Conservation (phyloP, 1,139 yeast genomes). For the Pneumocystis canis region DNA sequence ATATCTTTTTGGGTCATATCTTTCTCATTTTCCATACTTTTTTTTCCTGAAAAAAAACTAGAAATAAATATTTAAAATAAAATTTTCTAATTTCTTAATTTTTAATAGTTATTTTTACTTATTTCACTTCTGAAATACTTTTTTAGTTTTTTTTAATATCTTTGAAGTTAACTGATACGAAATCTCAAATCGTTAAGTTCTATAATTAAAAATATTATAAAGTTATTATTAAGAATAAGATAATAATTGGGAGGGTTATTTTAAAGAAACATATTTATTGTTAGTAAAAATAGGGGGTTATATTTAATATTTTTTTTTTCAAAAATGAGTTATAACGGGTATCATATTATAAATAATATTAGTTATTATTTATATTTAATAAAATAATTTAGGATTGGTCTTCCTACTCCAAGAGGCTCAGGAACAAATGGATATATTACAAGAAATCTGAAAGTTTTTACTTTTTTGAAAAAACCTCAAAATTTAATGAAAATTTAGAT, state of each 20-base stretch:
- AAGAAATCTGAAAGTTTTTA: constrained; percentile 25
- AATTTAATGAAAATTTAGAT: constrained; percentile 21
- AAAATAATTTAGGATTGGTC: constrained; percentile 47
- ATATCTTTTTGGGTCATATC: not conserved
- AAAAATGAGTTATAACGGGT: not conserved
- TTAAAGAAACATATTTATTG: too few relatives aligned
- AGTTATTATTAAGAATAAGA: not conserved
- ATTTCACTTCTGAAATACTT: too few relatives aligned
- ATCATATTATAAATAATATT: not conserved
- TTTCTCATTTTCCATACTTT: not conserved
- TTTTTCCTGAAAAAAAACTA: not conserved
- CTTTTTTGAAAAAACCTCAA: constrained; percentile 18
- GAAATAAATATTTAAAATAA: not conserved
- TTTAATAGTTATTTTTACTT: not conserved
- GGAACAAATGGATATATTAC: constrained; percentile 63
- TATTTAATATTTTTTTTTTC: too few relatives aligned
- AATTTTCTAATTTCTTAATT: not conserved
- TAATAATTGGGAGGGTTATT: too few relatives aligned
- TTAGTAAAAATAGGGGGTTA: too few relatives aligned
- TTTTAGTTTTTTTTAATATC: not conserved
- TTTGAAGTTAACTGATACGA: not conserved
- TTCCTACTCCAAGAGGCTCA: constrained; percentile 50
- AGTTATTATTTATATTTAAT: not conserved
- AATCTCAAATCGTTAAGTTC: too few relatives aligned
- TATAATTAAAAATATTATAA: too few relatives aligned